These are phyloP conservation scores for Paecilomyces niveus DNA, from an alignment of 2,329 filamentous ascomycete species.

Conservation along the genomic window DNA sequence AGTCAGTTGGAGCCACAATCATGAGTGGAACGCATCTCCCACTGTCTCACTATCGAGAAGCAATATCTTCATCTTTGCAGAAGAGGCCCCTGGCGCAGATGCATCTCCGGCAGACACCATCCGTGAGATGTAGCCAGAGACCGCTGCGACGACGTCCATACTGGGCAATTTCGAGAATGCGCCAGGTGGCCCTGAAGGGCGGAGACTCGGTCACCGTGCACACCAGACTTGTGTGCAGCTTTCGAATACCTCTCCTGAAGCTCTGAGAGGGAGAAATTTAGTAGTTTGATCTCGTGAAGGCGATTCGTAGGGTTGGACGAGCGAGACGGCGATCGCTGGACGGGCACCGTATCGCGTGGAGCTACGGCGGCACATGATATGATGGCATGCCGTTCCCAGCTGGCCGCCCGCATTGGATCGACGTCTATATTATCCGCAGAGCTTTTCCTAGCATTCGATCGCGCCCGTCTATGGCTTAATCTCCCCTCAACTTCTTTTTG, in stretches of 20 bases:
- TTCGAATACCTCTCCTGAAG: neutral
- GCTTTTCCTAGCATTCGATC: neutral
- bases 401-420: neutral
- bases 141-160: constrained; percentile 92
- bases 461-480: neutral
- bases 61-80: constrained; percentile 96
- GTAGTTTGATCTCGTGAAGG: neutral
- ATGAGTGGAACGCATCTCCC: constrained; percentile 37
- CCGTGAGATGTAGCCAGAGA: constrained; percentile 92
- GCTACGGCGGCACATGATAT: neutral
- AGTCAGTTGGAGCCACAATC: constrained; percentile 16
- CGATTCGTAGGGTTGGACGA: neutral
- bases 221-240: neutral
- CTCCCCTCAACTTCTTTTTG: neutral
- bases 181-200: constrained; percentile 2
- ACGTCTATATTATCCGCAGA: neutral
- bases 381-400: neutral
- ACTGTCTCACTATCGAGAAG: constrained; percentile 87
- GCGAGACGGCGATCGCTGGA: neutral
- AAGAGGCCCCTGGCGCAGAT: constrained; percentile 50
- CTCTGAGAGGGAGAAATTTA: neutral
- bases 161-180: constrained; percentile 18
- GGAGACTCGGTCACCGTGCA: neutral
- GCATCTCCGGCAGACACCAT: constrained; percentile 82
- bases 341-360: neutral